A percentile compares a stretch with the other conserved stretches of the same genome.
phyloP scores from a whole-genome alignment of 768 basidiomycete species.

The Obba rivulosa region DNA sequence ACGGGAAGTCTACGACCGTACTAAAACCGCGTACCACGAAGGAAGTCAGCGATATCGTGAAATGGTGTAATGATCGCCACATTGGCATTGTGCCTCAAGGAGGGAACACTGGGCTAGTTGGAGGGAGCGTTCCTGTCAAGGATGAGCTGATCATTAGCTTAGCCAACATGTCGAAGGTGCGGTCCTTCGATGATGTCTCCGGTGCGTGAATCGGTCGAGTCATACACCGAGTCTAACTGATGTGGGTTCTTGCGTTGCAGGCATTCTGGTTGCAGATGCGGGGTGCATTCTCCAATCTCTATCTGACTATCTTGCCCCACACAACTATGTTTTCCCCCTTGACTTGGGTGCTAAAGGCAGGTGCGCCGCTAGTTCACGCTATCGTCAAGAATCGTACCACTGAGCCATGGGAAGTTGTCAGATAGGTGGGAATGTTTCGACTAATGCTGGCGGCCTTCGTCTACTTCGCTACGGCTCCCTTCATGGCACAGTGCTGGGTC shows the following conservation, averaged over 20 bases:
- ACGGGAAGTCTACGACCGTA: slow-evolving; percentile 78
- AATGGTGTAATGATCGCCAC: slow-evolving; percentile 74
- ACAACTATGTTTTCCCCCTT: slow-evolving; percentile 94
- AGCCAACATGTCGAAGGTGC: slow-evolving; percentile 74
- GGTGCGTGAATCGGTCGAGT: slow-evolving; percentile 36
- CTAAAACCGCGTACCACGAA: slow-evolving; percentile 83
- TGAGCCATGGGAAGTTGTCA: slow-evolving; percentile 66
- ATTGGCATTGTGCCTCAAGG: slow-evolving; percentile 97
- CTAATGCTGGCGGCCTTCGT: slow-evolving; percentile 96
- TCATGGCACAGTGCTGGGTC: slow-evolving; percentile 89
- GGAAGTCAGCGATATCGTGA: slow-evolving; percentile 85
- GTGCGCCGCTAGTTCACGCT: slow-evolving; percentile 31
- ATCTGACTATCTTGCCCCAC: slow-evolving; percentile 77
- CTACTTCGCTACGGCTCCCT: slow-evolving; percentile 92
- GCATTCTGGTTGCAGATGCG: slow-evolving; percentile 88
- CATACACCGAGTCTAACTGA: background rate
- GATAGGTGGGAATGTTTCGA: slow-evolving; percentile 95
- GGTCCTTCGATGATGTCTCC: slow-evolving; percentile 80
- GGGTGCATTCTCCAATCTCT: slow-evolving; percentile 90
- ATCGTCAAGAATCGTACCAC: background rate
- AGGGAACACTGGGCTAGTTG: slow-evolving; percentile 97
- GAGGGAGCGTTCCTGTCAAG: slow-evolving; percentile 83
- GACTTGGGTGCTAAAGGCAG: slow-evolving; percentile 96
- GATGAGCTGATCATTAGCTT: slow-evolving; percentile 88
- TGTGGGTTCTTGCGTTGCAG: slow-evolving; percentile 31